Evolutionary conservation across 306 rosid species (phyloP).

Genomic region (Quercus berberidifolia): DNA sequence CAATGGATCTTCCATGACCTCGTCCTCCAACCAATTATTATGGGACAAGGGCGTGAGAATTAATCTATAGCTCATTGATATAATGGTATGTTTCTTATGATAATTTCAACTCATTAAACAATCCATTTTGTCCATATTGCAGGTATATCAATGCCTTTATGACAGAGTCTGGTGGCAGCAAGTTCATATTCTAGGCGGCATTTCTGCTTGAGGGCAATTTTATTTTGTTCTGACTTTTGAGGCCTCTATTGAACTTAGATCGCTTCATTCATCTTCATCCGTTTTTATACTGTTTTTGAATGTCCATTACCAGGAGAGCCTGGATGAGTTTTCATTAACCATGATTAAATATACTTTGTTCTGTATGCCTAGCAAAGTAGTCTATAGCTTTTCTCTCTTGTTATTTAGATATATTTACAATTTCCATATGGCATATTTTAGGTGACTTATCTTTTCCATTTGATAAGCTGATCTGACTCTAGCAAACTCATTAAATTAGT

Average conservation of each 20-base stretch:
- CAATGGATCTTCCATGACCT: too few species aligned
- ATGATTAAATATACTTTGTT: background rate
- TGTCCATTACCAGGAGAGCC: constrained; percentile 6
- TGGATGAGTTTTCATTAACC: constrained; percentile 13
- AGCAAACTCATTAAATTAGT: too few species aligned
- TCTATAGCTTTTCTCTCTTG: background rate
- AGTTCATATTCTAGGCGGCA: constrained; percentile 16
- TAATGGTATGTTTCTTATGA: background rate
- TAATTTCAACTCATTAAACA: constrained; percentile 1
- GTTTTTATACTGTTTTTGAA: constrained; percentile 2
- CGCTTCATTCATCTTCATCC: constrained; percentile 15
- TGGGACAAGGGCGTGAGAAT: too few species aligned
- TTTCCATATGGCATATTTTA: background rate
- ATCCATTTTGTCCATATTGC: constrained; percentile 33
- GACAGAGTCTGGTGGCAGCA: constrained; percentile 27
- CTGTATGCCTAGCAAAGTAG: constrained; percentile 14
- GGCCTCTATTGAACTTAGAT: constrained; percentile 28
- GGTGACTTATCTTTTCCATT: background rate
- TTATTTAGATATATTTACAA: background rate
- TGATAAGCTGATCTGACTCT: background rate
- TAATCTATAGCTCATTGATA: too few species aligned
- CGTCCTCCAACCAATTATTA: too few species aligned
- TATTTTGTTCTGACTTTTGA: constrained; percentile 19
- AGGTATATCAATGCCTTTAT: constrained; percentile 99
- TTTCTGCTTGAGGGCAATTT: constrained; percentile 31